Base-by-base conservation (phyloP, 2,329 filamentous ascomycete species). In the Hypoxylon sp. region DNA sequence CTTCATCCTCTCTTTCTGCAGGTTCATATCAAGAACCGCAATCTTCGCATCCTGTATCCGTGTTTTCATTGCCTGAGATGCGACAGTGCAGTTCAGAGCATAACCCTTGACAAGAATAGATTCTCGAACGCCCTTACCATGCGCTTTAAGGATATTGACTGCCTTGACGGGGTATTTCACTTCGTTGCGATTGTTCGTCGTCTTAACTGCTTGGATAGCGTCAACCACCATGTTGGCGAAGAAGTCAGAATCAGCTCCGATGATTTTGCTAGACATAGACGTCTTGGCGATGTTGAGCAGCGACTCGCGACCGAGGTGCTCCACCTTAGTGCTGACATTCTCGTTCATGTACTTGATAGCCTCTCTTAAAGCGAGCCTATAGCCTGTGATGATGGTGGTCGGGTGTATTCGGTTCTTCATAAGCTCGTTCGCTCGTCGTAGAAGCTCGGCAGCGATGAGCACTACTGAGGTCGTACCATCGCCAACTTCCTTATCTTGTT, bases 341-440 rank as follows among this genome's bases (percentile, higher is more conserved):
- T 99, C 96, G 83, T 94, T 95, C 91, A 99, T 97, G 84, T 98
- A 99, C 84, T 97, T 97, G 80, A 99, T 91, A 66, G 96, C 96
- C 86, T 99, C 96, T 78, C 96, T 89, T 74, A 99, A 88, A 68
- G 96, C 96, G 77, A 99, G 88, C 78, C 96, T 90, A 88, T 99
- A 99, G 77, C 96, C 96, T 70, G 94, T 98, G 80, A 99, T 99
- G 83, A 99, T 98, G 69, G 97, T 99, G 26, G 96, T 99, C 63
- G 96, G 97, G 84, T 99, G 96, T 88, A 99, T 99, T 81, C 94
- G 93, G 89, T 98, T 99, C 87, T 96, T 98, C 92, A 98, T 97
- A 74, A 99, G 88, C 84, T 99, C 96, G 85, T 99, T 99, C 71
- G 91, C 96, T 82, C 96, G 89, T 80, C 92, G 90, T 78, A 99